Evolutionary conservation across 179 eudicot species (phyloP).

Genomic region (Pouteria campechiana): DNA sequence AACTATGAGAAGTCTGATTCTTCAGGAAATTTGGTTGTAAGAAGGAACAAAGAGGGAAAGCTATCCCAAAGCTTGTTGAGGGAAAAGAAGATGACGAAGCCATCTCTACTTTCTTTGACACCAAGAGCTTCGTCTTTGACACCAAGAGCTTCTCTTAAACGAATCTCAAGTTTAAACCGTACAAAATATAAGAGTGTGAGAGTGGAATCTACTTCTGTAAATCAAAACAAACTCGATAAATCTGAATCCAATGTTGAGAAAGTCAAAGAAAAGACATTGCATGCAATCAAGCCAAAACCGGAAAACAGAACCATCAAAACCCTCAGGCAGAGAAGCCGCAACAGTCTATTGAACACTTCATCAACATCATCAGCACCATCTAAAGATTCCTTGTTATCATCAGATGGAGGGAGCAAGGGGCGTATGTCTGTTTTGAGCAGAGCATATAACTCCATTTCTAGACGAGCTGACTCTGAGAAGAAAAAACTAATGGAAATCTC

Average conservation of each 20-base stretch:
- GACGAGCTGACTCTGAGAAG: constrained; percentile 8
- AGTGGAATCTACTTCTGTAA: constrained; percentile 20
- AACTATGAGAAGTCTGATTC: constrained; percentile 11
- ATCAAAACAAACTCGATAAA: constrained; percentile 13
- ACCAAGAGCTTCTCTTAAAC: constrained; percentile 12
- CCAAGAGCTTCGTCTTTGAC: constrained; percentile 17
- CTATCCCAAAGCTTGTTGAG: no score
- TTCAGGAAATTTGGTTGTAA: no score
- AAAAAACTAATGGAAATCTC: constrained; percentile 1
- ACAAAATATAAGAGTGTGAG: constrained; percentile 19
- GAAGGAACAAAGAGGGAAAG: no score
- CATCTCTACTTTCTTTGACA: constrained; percentile 18
- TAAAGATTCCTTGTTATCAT: constrained; percentile 27
- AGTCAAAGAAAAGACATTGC: constrained; percentile 45
- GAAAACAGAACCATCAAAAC: constrained; percentile 5
- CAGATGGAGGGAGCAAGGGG: constrained; percentile 23
- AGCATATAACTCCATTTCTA: constrained; percentile 24
- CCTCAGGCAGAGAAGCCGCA: neutral
- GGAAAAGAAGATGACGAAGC: constrained; percentile 7
- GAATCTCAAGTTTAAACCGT: constrained; percentile 11
- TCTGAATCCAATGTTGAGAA: constrained; percentile 14
- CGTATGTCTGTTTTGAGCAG: constrained; percentile 25
- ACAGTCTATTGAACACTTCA: constrained; percentile 15
- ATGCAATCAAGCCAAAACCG: constrained; percentile 24
- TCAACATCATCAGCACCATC: constrained; percentile 20